phyloP scores from a whole-genome alignment of 2,329 filamentous ascomycete species.

The Neoscytalidium dimidiatum region DNA sequence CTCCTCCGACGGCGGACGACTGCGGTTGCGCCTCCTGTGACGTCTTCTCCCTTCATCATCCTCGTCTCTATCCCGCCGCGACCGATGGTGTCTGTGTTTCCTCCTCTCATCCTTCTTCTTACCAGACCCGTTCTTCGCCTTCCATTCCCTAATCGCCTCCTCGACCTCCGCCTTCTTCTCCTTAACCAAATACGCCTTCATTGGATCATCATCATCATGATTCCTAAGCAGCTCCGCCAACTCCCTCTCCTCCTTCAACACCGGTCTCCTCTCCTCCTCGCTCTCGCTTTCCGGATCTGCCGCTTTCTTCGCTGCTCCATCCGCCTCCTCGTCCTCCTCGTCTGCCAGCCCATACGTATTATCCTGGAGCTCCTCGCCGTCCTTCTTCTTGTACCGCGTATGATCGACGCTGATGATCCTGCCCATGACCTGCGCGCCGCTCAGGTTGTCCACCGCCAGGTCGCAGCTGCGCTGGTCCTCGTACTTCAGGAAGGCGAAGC shows the following conservation, averaged over 20 bases:
- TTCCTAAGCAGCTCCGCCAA: constrained; percentile 72
- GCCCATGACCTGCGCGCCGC: constrained; percentile 80
- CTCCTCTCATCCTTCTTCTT: constrained; percentile 11
- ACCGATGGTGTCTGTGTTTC: constrained; percentile 14
- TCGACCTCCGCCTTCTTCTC: constrained; percentile 90
- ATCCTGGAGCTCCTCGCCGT: constrained; percentile 56
- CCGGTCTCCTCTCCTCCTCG: constrained; percentile 54
- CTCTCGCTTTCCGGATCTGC: constrained; percentile 40
- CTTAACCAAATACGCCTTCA: constrained; percentile 88
- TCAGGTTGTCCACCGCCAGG: constrained; percentile 92
- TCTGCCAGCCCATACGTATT: constrained; percentile 26
- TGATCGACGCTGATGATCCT: constrained; percentile 87
- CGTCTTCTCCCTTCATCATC: constrained; percentile 3
- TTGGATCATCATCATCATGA: constrained; percentile 94
- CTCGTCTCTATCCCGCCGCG: neutral
- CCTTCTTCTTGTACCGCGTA: constrained; percentile 83
- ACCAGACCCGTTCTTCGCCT: constrained; percentile 43
- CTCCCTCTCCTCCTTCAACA: constrained; percentile 81
- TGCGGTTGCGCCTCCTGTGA: constrained; percentile 4
- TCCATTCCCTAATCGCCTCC: constrained; percentile 62
- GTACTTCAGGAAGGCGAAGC: constrained; percentile 96
- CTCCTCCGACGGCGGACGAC: constrained; percentile 8
- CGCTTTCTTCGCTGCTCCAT: constrained; percentile 53
- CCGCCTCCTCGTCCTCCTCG: constrained; percentile 61
- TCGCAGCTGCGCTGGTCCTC: constrained; percentile 97